Percentiles rank a stretch among this genome's conserved stretches.
phyloP scores from a whole-genome alignment of 352 stramenopile species.

The Pythium apleroticum region DNA sequence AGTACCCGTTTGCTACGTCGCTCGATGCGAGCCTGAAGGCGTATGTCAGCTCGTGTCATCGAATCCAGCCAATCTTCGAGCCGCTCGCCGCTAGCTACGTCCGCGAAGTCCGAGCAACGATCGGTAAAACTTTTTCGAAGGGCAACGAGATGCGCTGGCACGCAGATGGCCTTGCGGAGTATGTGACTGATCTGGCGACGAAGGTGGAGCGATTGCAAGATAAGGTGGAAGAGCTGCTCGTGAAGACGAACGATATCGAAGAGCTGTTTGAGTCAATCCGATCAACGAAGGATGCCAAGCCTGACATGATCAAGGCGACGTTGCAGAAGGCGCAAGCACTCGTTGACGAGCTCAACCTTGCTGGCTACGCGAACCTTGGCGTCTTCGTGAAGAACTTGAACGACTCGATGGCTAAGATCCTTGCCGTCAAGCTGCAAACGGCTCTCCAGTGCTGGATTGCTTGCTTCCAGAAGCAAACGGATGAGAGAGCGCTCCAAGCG shows the following conservation, averaged over 20 bases:
- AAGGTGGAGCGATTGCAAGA: conserved; percentile 97
- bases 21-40: conserved; percentile 96
- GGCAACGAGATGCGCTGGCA: conserved; percentile 90
- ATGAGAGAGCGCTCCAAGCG: conserved; percentile 59
- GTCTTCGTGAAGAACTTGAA: conserved; percentile 93
- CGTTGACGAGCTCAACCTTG: conserved; percentile 95
- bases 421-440: conserved; percentile 77
- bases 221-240: conserved; percentile 95
- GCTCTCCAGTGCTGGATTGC: conserved; percentile 67
- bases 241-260: conserved; percentile 93
- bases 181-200: conserved; percentile 85
- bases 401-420: conserved; percentile 75
- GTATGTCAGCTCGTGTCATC: conserved; percentile 84
- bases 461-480: conserved; percentile 57
- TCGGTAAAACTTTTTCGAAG: conserved; percentile 89
- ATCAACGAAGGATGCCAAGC: conserved; percentile 52
- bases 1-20: conserved; percentile 97
- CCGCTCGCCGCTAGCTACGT: conserved; percentile 72
- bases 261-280: conserved; percentile 83
- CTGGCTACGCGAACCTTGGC: conserved; percentile 92
- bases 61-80: conserved; percentile 86
- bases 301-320: conserved; percentile 47
- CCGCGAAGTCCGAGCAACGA: conserved; percentile 77
- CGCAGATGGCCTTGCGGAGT: conserved; percentile 84
- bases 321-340: conserved; percentile 89